A percentile compares a stretch with the other conserved stretches of the same genome.
Conservation (phyloP, 306 rosid genomes). For the Benincasa hispida region DNA sequence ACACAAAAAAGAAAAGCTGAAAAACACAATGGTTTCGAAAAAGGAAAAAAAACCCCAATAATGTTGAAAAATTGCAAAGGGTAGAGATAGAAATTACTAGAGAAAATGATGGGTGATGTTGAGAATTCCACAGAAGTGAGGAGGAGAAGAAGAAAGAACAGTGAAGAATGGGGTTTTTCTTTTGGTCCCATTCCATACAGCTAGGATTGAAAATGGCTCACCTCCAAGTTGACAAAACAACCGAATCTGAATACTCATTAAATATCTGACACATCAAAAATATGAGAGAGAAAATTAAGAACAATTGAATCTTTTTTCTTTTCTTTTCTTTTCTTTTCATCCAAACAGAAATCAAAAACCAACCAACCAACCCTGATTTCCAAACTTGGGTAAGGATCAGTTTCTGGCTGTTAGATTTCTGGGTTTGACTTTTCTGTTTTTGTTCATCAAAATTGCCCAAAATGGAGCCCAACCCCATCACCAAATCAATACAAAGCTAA, state of each 20-base stretch:
- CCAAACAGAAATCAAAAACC: background rate
- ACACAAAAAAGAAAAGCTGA: background rate
- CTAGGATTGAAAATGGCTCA: constrained; percentile 53
- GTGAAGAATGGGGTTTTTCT: constrained; percentile 43
- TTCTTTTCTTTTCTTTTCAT: background rate
- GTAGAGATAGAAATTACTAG: constrained; percentile 30
- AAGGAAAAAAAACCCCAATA: constrained; percentile 12
- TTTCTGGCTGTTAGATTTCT: background rate
- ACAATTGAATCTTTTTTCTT: background rate
- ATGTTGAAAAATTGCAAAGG: constrained; percentile 28
- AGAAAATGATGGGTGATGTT: constrained; percentile 61
- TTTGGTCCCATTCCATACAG: constrained; percentile 86
- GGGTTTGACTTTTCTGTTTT: background rate
- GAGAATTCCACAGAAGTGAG: constrained; percentile 32
- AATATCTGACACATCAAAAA: constrained; percentile 37
- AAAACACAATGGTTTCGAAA: background rate
- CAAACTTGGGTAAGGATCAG: background rate
- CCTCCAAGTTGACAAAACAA: constrained; percentile 57
- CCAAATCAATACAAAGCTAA: background rate
- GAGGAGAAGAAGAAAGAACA: background rate
- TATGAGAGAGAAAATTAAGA: constrained; percentile 21
- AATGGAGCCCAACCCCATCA: background rate
- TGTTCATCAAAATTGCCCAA: background rate
- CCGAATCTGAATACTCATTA: constrained; percentile 51
- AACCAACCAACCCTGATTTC: background rate